These are phyloP conservation scores for Starmera quercuum DNA, from an alignment of 805 yeast species.

Conservation along the genomic window DNA sequence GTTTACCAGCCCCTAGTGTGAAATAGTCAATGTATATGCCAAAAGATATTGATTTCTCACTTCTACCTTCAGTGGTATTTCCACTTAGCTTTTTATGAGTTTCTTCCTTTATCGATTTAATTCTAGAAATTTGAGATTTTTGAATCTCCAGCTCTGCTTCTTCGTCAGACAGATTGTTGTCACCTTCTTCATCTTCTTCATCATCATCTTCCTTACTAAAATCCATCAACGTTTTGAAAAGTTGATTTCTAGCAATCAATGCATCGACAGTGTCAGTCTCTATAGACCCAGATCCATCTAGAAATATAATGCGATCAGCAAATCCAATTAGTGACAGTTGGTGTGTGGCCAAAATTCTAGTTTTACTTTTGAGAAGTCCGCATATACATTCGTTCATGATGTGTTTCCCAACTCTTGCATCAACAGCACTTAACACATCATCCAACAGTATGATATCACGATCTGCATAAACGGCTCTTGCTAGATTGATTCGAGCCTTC, in stretches of 20 bases:
- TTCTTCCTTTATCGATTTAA: conserved; percentile 12
- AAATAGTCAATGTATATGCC: conserved; percentile 35
- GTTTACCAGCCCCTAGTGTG: conserved; percentile 38
- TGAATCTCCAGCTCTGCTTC: conserved; percentile 19
- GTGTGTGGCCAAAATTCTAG: conserved; percentile 78
- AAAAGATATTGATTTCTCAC: conserved; percentile 9
- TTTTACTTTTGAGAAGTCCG: conserved; percentile 48
- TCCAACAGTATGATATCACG: conserved; percentile 64
- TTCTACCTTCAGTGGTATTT: conserved; percentile 19
- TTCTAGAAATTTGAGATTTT: conserved; percentile 14
- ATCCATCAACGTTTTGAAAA: conserved; percentile 45
- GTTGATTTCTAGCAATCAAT: conserved; percentile 34
- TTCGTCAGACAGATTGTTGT: conserved; percentile 18
- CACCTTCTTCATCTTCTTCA: conserved; percentile 21
- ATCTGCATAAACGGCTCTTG: conserved; percentile 69
- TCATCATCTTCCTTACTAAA: conserved; percentile 28
- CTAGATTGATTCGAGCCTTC: conserved; percentile 73
- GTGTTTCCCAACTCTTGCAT: conserved; percentile 79
- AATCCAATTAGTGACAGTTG: conserved; percentile 63
- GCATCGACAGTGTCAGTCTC: conserved; percentile 56
- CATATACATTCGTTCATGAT: conserved; percentile 63
- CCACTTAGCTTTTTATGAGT: conserved; percentile 20
- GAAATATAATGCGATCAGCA: conserved; percentile 64
- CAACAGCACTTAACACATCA: conserved; percentile 81
- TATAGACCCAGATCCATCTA: conserved; percentile 56